Percentiles rank a stretch among this genome's conserved stretches.
These are phyloP conservation scores for Blastobotrys apis DNA, from an alignment of 1,139 yeast species.

Conservation along the genomic window DNA sequence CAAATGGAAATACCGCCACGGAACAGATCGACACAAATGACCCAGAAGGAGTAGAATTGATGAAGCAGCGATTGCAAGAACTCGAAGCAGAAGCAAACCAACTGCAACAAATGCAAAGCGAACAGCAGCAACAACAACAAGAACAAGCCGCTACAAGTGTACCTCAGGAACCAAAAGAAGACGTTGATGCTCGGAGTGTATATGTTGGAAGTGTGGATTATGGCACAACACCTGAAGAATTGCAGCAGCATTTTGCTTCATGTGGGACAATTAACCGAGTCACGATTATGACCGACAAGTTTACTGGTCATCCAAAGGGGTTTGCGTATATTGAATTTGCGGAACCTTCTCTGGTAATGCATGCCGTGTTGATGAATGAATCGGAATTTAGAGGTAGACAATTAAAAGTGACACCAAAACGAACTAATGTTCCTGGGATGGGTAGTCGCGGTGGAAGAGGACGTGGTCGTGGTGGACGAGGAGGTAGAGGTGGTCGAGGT, in stretches of 20 bases:
- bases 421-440: constrained; percentile 77
- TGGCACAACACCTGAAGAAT: constrained; percentile 71
- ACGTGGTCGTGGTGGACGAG: constrained; percentile 43
- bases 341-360: constrained; percentile 55
- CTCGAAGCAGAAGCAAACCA: constrained; percentile 54
- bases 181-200: constrained; percentile 71
- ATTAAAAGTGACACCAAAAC: constrained; percentile 66
- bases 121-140: constrained; percentile 38
- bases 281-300: constrained; percentile 68
- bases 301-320: constrained; percentile 79
- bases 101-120: constrained; percentile 46
- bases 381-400: constrained; percentile 61
- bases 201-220: constrained; percentile 88
- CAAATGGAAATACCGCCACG: too few species aligned
- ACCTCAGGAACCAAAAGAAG: constrained; percentile 47
- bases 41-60: constrained; percentile 24
- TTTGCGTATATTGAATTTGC: constrained; percentile 81
- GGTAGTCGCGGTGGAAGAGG: constrained; percentile 46
- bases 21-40: background rate
- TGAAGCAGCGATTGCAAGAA: constrained; percentile 38
- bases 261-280: constrained; percentile 81
- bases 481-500: constrained; percentile 36
- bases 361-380: constrained; percentile 67
- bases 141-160: constrained; percentile 28
- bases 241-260: constrained; percentile 69